Evolutionary conservation across 768 basidiomycete species (phyloP), one percentile per base, ranked within the genome.

Genomic region (Fibroporia radiculosa): DNA sequence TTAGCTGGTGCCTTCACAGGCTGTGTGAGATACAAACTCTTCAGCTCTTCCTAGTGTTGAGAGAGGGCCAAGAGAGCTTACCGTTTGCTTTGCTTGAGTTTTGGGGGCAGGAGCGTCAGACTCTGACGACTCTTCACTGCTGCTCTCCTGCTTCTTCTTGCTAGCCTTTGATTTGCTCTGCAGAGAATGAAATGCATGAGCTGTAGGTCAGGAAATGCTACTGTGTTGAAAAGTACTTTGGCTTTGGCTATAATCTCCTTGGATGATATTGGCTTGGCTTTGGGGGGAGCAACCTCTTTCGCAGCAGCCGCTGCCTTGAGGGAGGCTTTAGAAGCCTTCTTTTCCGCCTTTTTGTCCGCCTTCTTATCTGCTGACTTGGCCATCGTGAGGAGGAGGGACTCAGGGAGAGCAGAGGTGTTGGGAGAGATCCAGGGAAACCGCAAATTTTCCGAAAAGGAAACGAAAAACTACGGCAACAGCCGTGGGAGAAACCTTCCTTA

Each of bases 181-280:
- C 25, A 11, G 18, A 18, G 19, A 10, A 23, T 16, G 10, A 31
- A 12, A 42, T 20, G 42, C 8, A 26, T 38, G 34, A 18, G n/a
- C 33, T 6, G 16, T 35, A 19, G 34, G 8, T 31, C 29, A 31
- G 20, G 10, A 23, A 7, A 20, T 6, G 23, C 5, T 16, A 12
- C n/a, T n/a, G n/a, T n/a, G 23, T 1, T 16, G 18, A 4, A 18
- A 37, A 12, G 27, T 34, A 47, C 52, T 23, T 57, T 55, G 37
- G 66, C 69, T 53, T 70, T 75, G 12, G 65, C 68, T 0, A 71
- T 56, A 19, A 70, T 70, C 40, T 69, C 68, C 49, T 66, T 73
- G 12, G 70, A 62, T 3, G 69, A 67, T 13, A 55, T 51, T n/a
- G 63, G 63, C 7, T 55, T 47, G 40, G 48, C 37, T 26, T 57